phyloP scores from a whole-genome alignment of 2,329 filamentous ascomycete species.

The Claviceps fusiformis region DNA sequence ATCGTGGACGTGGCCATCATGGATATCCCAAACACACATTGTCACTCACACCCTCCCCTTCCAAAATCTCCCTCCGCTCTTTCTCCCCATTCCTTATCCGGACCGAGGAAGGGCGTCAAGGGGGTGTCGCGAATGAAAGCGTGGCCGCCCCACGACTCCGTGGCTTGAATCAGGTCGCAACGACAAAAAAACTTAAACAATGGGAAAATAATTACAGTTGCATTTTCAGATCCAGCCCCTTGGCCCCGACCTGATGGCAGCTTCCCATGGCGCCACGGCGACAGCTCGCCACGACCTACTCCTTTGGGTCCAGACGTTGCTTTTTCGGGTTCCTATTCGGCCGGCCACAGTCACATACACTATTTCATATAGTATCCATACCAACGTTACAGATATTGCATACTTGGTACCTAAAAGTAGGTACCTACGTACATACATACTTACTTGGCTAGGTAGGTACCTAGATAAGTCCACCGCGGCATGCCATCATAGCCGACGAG shows the following conservation, averaged over 20 bases:
- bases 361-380: background rate
- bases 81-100: background rate
- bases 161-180: background rate
- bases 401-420: background rate
- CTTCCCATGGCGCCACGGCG: background rate
- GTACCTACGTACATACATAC: too few relatives aligned
- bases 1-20: background rate
- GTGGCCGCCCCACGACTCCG: background rate
- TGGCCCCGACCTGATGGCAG: constrained; percentile 1
- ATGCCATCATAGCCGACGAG: too few relatives aligned
- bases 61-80: background rate
- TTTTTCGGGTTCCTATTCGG: background rate
- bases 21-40: background rate
- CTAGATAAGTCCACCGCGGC: too few relatives aligned
- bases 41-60: background rate
- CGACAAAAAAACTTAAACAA: background rate
- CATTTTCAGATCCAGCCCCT: constrained; percentile 1
- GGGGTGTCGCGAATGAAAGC: constrained; percentile 3
- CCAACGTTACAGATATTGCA: too few relatives aligned
- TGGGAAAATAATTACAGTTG: background rate
- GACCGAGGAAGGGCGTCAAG: background rate
- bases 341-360: background rate
- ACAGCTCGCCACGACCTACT: background rate
- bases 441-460: too few relatives aligned
- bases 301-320: background rate